A percentile compares a stretch with the other conserved stretches of the same genome.
Conservation (phyloP, 352 stramenopile genomes). For the Phytophthora meadii region DNA sequence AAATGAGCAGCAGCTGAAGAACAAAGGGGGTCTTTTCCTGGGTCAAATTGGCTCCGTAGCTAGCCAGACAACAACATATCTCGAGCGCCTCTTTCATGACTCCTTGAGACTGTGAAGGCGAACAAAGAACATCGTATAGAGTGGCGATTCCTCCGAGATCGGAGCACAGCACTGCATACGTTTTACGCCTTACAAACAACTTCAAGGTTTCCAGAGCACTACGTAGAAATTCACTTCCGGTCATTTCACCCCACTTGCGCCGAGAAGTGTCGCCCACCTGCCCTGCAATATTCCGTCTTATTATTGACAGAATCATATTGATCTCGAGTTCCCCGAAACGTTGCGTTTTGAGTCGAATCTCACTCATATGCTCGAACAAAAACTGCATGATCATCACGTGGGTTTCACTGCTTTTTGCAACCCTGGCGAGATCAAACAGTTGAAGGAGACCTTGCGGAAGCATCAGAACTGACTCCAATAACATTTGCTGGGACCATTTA, state of each 20-base stretch:
- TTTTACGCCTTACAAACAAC: conserved; percentile 34
- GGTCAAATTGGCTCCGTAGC: conserved; percentile 35
- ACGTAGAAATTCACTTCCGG: conserved; percentile 21
- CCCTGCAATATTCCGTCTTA: conserved; percentile 22
- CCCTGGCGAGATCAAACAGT: conserved; percentile 27
- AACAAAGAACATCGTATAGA: conserved; percentile 45
- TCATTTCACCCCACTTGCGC: conserved; percentile 5
- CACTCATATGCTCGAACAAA: conserved; percentile 30
- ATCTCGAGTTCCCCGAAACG: conserved; percentile 35
- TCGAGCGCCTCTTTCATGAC: conserved; percentile 38
- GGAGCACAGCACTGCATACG: conserved; percentile 34
- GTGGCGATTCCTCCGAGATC: conserved; percentile 28
- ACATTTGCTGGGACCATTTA: conserved; percentile 22
- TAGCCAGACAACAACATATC: conserved; percentile 46
- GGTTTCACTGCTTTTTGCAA: conserved; percentile 2
- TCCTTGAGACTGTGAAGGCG: conserved; percentile 36
- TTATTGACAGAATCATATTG: conserved; percentile 23
- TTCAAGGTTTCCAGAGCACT: conserved; percentile 42
- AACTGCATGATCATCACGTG: conserved; percentile 28
- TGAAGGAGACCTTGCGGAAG: conserved; percentile 32
- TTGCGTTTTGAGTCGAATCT: conserved; percentile 37
- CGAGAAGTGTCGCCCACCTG: conserved; percentile 13
- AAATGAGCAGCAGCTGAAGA: conserved; percentile 43
- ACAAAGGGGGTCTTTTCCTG: conserved; percentile 20
- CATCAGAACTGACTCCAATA: conserved; percentile 28